Evolutionary conservation across 2,329 filamentous ascomycete genomes (phyloP).

Genomic region (Colletotrichum cuscutae): DNA sequence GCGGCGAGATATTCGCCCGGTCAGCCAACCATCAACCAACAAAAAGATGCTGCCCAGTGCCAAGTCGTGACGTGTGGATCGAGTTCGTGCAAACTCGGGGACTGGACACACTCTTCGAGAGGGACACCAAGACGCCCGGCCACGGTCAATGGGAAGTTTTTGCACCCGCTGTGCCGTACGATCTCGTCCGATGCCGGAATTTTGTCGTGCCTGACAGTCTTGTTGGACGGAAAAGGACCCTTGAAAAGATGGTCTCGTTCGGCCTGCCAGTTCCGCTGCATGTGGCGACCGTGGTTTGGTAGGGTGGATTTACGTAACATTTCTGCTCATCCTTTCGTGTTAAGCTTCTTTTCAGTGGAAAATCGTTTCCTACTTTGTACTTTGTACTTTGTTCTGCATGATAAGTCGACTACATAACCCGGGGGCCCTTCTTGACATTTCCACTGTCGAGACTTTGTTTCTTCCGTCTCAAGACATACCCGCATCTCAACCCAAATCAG

Average conservation of each 20-base stretch:
- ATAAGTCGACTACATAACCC: background rate
- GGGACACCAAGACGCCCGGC: background rate
- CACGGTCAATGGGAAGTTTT: background rate
- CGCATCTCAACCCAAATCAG: background rate
- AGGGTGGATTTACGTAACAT: conserved; percentile 20
- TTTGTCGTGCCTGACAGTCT: too few species aligned
- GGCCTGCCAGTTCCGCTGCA: background rate
- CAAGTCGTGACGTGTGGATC: conserved; percentile 16
- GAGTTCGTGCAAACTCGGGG: conserved; percentile 16
- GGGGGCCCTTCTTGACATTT: background rate
- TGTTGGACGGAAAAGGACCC: too few species aligned
- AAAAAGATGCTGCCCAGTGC: background rate
- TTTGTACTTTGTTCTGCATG: background rate
- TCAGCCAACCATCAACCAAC: conserved; percentile 1
- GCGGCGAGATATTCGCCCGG: background rate
- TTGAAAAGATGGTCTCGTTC: background rate
- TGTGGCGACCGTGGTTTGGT: background rate
- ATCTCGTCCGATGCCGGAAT: conserved; percentile 15
- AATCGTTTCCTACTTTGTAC: background rate
- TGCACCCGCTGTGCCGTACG: background rate
- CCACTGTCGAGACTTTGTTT: background rate
- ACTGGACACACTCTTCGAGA: background rate
- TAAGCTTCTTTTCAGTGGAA: conserved; percentile 14
- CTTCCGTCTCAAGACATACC: too few species aligned
- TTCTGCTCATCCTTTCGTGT: background rate